These are phyloP conservation scores for Bauhinia variegata DNA, from an alignment of 306 rosid genomes.

Conservation along the genomic window DNA sequence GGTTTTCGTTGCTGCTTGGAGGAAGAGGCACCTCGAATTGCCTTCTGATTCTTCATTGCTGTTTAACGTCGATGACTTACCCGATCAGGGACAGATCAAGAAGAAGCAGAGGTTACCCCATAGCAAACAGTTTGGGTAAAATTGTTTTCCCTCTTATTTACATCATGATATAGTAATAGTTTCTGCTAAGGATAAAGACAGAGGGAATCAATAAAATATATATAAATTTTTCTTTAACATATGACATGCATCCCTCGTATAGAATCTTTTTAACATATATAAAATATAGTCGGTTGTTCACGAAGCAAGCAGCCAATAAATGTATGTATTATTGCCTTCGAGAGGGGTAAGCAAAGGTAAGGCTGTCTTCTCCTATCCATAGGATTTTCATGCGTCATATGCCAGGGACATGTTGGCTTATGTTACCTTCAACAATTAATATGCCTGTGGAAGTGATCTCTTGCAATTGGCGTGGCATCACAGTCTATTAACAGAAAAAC, in stretches of 20 bases:
- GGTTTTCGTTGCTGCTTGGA: conserved; percentile 69
- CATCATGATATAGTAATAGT: too few species aligned
- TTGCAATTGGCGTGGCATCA: not conserved
- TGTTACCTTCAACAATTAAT: not conserved
- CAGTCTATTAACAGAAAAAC: not conserved
- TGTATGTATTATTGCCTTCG: too few species aligned
- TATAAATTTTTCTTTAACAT: too few species aligned
- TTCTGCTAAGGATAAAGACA: too few species aligned
- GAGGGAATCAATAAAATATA: too few species aligned
- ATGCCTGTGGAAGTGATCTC: not conserved
- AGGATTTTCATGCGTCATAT: conserved; percentile 27
- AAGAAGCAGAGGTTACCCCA: conserved; percentile 72
- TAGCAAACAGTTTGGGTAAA: conserved; percentile 66
- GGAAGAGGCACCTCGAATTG: conserved; percentile 52
- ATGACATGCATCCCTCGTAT: too few species aligned
- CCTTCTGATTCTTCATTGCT: conserved; percentile 60
- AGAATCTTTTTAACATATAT: too few species aligned
- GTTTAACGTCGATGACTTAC: conserved; percentile 52
- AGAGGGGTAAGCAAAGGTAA: too few species aligned
- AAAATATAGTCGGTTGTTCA: too few species aligned
- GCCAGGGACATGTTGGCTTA: conserved; percentile 22
- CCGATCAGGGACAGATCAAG: conserved; percentile 36
- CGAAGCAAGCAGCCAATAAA: too few species aligned
- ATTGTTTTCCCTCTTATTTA: not conserved
- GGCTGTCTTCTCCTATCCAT: conserved; percentile 15